Evolutionary conservation across 2,329 filamentous ascomycete species (phyloP), one percentile per base, ranked within the genome.

Genomic region (Arthrobotrys iridis): DNA sequence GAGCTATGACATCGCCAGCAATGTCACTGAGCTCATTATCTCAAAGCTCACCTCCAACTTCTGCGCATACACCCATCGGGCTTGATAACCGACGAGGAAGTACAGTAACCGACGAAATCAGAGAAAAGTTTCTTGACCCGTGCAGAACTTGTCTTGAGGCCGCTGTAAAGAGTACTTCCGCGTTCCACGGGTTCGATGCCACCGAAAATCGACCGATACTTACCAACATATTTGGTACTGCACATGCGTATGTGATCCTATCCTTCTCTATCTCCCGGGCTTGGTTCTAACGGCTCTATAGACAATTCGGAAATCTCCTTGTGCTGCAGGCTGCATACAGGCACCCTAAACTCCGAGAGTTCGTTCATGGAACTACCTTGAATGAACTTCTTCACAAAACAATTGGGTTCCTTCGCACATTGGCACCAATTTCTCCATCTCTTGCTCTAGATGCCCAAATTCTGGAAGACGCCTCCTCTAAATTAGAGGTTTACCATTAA

Each of bases 231-330:
- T 96, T 97, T 82, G 93, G 94, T 60, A 98, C 94, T 15, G 91
- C 93, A 77, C 94, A 97, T 85, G 93, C 94, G 92, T 96, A 91
- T 48, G 70, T 64, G 64, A 62, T 37, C 20, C 15, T 7, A 33
- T 24, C 18, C 18, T 15, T 7, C 33, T 7, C 6, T 5, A 40
- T 45, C 3, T 18, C 41, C 15, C 18, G 11, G 33, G 5, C 11
- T 26, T 15, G 8, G 33, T 52, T 70, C 80, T 82, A 77, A 83
- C 74, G 43, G 63, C 40, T 59, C 68, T 48, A 3, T 77, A 96
- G 93, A 4, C 95, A 99, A 92, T 99, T 96, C 85, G 94, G 95
- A 71, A 98, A 98, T 81, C 88, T 97, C 80, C 85, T 98, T 55
- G 92, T 96, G n/a, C 87, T 99, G 1, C 89, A 92, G 24, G 93